These are phyloP conservation scores for Proliferodiscus dingleyae DNA, from an alignment of 2,329 filamentous ascomycete species.

Conservation along the genomic window DNA sequence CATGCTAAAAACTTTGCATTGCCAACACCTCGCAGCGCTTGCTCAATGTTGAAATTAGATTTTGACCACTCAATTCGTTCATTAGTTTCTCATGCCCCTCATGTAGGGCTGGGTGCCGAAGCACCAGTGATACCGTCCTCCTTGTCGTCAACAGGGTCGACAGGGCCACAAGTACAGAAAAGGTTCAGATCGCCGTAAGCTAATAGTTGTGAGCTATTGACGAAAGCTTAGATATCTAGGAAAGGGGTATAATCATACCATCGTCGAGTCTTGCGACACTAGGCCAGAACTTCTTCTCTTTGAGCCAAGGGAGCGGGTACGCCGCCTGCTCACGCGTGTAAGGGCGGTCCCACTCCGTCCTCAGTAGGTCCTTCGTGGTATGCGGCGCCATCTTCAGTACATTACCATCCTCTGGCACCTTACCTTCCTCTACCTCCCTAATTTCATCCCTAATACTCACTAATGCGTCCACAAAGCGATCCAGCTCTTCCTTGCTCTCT, in stretches of 20 bases:
- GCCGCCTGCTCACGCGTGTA: constrained; percentile 81
- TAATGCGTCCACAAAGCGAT: constrained; percentile 86
- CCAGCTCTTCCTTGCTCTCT: constrained; percentile 86
- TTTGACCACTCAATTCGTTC: not conserved
- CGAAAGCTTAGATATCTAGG: too few species aligned
- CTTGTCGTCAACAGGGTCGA: constrained; percentile 45
- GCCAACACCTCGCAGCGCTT: constrained; percentile 1
- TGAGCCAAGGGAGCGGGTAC: constrained; percentile 76
- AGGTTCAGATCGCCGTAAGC: constrained; percentile 88
- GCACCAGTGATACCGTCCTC: constrained; percentile 22
- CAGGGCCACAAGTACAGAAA: constrained; percentile 89
- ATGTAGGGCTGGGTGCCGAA: constrained; percentile 23
- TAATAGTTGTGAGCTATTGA: constrained; percentile 34
- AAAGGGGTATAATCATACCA: constrained; percentile 49
- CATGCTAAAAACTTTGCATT: too few species aligned
- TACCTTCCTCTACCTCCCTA: constrained; percentile 72
- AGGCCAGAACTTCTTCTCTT: constrained; percentile 98
- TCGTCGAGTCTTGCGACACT: constrained; percentile 82
- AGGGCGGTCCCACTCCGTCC: constrained; percentile 72
- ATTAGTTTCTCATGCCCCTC: not conserved
- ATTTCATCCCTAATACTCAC: constrained; percentile 86
- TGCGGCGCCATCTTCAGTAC: constrained; percentile 88
- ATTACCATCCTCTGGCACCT: constrained; percentile 69
- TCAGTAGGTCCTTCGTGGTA: constrained; percentile 73
- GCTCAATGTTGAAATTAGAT: constrained; percentile 1